Conservation (phyloP, 164 flowering plant genomes). For the Annona squamosa region DNA sequence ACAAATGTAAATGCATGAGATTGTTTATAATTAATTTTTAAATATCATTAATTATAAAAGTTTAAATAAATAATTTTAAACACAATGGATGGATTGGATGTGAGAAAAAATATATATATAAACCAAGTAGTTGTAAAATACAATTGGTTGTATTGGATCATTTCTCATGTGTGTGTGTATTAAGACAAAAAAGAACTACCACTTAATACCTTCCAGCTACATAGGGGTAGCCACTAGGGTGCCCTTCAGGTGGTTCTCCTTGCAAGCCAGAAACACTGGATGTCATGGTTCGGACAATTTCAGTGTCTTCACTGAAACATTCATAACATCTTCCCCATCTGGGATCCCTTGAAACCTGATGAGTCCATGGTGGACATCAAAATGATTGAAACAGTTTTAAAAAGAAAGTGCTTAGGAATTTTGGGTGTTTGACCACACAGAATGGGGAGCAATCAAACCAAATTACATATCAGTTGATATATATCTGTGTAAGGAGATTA, state of each 20-base stretch:
- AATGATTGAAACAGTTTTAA: background rate
- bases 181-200: background rate
- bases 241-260: slow-evolving; percentile 50
- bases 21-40: no score
- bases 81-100: no score
- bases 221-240: slow-evolving; percentile 62
- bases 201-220: slow-evolving; percentile 59
- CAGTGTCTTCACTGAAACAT: slow-evolving; percentile 59
- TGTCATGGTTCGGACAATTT: slow-evolving; percentile 58
- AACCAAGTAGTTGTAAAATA: no score
- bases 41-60: no score
- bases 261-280: slow-evolving; percentile 53
- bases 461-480: background rate
- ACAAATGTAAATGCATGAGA: no score
- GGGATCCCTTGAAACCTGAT: slow-evolving; percentile 64
- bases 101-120: no score
- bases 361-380: background rate
- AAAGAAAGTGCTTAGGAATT: background rate
- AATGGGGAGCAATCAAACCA: background rate
- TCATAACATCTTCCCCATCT: slow-evolving; percentile 80
- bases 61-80: no score
- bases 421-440: background rate
- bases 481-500: background rate
- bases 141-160: no score
- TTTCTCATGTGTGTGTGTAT: no score